These are phyloP conservation scores for Mycena capillaripes DNA, from an alignment of 768 basidiomycete species.

Conservation along the genomic window DNA sequence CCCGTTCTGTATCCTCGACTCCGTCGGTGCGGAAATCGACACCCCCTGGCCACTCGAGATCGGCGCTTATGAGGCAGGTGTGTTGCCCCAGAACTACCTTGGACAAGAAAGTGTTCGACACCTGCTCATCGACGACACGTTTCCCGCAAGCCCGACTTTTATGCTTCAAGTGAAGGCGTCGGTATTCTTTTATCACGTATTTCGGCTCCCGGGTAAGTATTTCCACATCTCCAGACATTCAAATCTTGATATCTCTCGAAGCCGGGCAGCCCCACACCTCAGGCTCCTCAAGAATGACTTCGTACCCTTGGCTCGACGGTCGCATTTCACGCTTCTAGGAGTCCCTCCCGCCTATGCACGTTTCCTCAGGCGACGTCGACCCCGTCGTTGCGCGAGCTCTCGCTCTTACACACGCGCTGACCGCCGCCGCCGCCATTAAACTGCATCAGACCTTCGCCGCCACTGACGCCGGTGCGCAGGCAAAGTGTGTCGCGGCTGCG, in stretches of 20 bases:
- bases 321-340: conserved; percentile 28
- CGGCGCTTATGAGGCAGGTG: conserved; percentile 17
- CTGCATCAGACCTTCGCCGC: conserved; percentile 18
- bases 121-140: conserved; percentile 3
- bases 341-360: conserved; percentile 29
- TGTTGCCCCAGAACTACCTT: neutral
- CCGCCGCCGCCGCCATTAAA: conserved; percentile 32
- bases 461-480: neutral
- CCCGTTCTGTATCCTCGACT: conserved; percentile 29
- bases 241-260: neutral
- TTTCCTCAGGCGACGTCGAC: conserved; percentile 11
- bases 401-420: conserved; percentile 29
- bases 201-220: conserved; percentile 7
- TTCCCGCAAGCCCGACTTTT: neutral
- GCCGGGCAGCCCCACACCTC: neutral
- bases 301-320: conserved; percentile 14
- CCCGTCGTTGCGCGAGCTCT: conserved; percentile 1
- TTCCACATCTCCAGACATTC: neutral
- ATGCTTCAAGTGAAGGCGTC: conserved; percentile 27
- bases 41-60: conserved; percentile 38
- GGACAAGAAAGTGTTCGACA: conserved; percentile 22
- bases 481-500: conserved; percentile 23
- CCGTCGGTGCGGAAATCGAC: conserved; percentile 29
- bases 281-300: neutral
- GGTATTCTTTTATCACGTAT: conserved; percentile 21